Base-by-base conservation (phyloP, 1,139 yeast species). In the Nakaseomyces uthaithaninus region DNA sequence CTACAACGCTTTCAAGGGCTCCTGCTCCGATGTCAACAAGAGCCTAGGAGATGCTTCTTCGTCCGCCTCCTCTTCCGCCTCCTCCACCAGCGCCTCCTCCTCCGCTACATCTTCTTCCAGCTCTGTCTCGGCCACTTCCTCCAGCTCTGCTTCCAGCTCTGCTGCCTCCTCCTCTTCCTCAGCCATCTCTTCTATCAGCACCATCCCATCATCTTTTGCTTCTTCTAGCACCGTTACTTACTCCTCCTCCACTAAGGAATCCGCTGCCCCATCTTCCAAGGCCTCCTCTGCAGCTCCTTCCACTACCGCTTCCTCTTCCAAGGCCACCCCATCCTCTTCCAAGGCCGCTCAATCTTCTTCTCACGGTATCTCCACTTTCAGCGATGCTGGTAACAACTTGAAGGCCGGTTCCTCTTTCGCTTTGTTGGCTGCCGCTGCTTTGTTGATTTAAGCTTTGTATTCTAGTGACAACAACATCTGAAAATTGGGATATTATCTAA, bases 1-100 rank as follows among this genome's bases (percentile, higher is more conserved):
- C 44, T 65, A 65, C 52, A 47, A 67, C 35, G 71, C 80, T 22
- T 81, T 83, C 62, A 59, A 73, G 60, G 50, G 62, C 47, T 57
- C 77, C 17, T 81, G 89, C 64, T 49, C 62, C 26, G 72, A 68
- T 45, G 66, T 54, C 36, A 66, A 66, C 42, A 62, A 65, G 25
- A 48, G 60, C 19, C 45, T 63, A 31, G 46, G 59, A 12, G 45
- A 62, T n/a, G 44, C 62, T 25, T 47, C 66, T 36, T 41, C 62
- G 3, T 46, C 64, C 14, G 48, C 66, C 15, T 42, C 64, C 2
- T 42, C 68, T 7, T 48, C 66, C 17, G 39, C 66, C n/a, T 48
- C 66, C 9, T 49, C 67, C n/a, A 47, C 66, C 3, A 43, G 62
- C 3, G 42, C 69, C 11, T 45, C 64, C n/a, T 39, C 67, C 4